A percentile compares a stretch with the other conserved stretches of the same genome.
These are phyloP conservation scores for Fraxinus sp. DNA, from an alignment of 305 asterid genomes.

Conservation along the genomic window DNA sequence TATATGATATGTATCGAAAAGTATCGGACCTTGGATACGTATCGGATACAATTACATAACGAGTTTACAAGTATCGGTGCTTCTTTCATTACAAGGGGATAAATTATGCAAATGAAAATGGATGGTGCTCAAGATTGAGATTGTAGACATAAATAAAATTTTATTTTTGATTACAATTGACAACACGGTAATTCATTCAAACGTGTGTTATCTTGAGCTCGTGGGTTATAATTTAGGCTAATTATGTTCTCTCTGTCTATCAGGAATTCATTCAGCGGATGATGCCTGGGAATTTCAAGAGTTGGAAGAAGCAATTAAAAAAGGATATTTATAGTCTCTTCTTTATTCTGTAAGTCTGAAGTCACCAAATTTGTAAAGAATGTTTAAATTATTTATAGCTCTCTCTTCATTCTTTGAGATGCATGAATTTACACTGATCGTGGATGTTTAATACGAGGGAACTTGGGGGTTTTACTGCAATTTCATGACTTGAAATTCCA, in stretches of 20 bases:
- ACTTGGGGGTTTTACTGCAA: neutral
- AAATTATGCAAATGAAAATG: neutral
- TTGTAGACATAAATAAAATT: neutral
- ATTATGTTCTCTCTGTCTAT: constrained; percentile 2
- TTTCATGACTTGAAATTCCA: neutral
- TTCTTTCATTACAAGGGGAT: neutral
- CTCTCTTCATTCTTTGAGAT: neutral
- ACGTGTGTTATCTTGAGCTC: neutral
- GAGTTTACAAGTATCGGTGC: too few species aligned
- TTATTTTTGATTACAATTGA: neutral
- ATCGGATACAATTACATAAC: too few species aligned
- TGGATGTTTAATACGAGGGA: neutral
- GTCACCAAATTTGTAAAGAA: neutral
- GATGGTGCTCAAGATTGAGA: neutral
- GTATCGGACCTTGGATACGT: too few species aligned
- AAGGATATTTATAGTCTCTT: constrained; percentile 59
- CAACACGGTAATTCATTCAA: neutral
- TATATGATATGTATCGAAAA: too few species aligned
- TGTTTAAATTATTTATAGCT: neutral
- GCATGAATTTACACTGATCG: neutral
- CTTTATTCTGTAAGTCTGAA: neutral
- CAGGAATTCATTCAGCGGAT: constrained; percentile 82
- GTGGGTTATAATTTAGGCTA: neutral
- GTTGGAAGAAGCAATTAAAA: constrained; percentile 72
- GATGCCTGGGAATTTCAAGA: constrained; percentile 94